Evolutionary conservation across 179 eudicot species (phyloP), one percentile per base, ranked within the genome.

Genomic region (Camellia oleifera): DNA sequence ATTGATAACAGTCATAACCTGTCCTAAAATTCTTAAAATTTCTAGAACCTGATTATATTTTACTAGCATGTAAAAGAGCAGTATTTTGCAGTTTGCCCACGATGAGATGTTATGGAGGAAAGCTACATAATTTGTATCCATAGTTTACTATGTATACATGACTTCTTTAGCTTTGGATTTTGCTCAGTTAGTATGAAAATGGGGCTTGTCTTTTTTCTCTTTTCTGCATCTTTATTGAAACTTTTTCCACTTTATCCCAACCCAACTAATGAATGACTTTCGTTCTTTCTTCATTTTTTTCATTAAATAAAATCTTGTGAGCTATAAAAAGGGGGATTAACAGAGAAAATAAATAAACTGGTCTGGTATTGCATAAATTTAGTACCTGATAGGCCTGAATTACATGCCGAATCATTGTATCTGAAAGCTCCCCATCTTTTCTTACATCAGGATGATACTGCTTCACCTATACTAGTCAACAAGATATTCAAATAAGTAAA

Each of bases 361-460:
- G 54, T 78, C 20, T 18, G 12, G 58, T 14, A 17, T 3, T 9
- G 42, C 60, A 60, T 32, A 26, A 60, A 5, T 44, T 15, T 42
- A 81, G 26, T 79, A 95, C 99, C 99, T 95, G 91, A 76, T 95
- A 95, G 5, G 99, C 99, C 84, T 84, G 86, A 86, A 95, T 95
- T 61, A 95, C 91, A 4, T 88, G 91, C 11, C 98, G 95, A 80
- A 94, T 92, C 97, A 93, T 92, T 48, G 69, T 17, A 83, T 95
- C 97, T 40, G 98, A 92, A 74, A 60, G 76, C 32, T 83, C 84
- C 78, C 76, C 84, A 80, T 84, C 89, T 77, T 82, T 88, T 77
- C 85, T 91, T 58, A 92, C 93, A 88, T 95, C 99, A 63, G 99
- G 99, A 91, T 95, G 99, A 77, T 87, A 95, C 86, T 91, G 88